These are phyloP conservation scores for Wickerhamomyces silvicola DNA, from an alignment of 805 yeast species.

Conservation along the genomic window DNA sequence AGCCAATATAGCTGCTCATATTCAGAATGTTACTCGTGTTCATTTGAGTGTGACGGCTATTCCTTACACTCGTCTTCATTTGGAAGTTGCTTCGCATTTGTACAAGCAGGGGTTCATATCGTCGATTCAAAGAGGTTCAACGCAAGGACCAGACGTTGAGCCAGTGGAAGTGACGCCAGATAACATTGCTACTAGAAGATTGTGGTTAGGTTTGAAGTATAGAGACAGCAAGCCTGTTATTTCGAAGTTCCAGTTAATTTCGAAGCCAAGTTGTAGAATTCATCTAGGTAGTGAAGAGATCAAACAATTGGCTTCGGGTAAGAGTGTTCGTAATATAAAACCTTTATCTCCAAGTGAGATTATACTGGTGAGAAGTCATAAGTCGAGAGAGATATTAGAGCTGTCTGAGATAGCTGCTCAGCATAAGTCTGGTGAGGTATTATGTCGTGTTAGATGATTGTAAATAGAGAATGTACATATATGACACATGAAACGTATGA, in stretches of 20 bases:
- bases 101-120: conserved; percentile 88
- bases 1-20: conserved; percentile 79
- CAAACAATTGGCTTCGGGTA: conserved; percentile 68
- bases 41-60: conserved; percentile 68
- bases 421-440: conserved; percentile 65
- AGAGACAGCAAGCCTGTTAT: conserved; percentile 75
- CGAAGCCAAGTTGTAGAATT: conserved; percentile 80
- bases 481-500: not conserved
- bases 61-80: conserved; percentile 77
- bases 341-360: conserved; percentile 90
- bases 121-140: conserved; percentile 78
- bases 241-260: conserved; percentile 61
- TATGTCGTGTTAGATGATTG: conserved; percentile 63
- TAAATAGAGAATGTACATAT: conserved; percentile 2
- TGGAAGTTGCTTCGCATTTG: conserved; percentile 76
- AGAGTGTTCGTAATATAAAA: conserved; percentile 62
- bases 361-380: conserved; percentile 53
- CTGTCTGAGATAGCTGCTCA: conserved; percentile 80
- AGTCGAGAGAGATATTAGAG: conserved; percentile 51
- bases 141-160: conserved; percentile 71
- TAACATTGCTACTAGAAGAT: conserved; percentile 75
- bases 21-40: conserved; percentile 81
- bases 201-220: conserved; percentile 91
- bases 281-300: conserved; percentile 58
- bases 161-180: conserved; percentile 80